Percentiles rank a stretch among this genome's conserved stretches.
These are phyloP conservation scores for Tetradesmus lagerheimii DNA, from an alignment of 139 green algal species.

Conservation along the genomic window DNA sequence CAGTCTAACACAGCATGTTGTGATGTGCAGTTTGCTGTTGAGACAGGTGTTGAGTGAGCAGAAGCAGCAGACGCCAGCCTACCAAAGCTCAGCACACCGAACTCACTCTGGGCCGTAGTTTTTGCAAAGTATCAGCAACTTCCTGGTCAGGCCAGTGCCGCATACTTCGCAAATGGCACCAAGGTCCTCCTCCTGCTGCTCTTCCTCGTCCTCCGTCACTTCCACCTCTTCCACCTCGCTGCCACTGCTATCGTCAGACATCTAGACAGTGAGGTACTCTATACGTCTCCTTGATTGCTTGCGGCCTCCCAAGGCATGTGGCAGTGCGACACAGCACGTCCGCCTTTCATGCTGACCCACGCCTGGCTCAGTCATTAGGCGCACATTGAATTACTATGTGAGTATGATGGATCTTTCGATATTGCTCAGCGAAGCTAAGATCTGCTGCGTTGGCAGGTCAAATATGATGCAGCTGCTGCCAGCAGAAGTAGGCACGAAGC, in stretches of 20 bases:
- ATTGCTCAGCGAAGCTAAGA: background rate
- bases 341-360: background rate
- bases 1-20: background rate
- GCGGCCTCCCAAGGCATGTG: background rate
- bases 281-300: background rate
- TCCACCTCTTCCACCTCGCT: background rate
- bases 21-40: no score
- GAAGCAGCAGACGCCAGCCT: background rate
- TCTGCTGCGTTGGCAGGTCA: background rate
- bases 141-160: background rate
- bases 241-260: background rate
- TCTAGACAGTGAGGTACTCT: background rate
- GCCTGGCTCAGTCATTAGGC: background rate
- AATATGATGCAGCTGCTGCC: background rate
- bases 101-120: slow-evolving; percentile 7
- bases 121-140: slow-evolving; percentile 9
- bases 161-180: slow-evolving; percentile 22
- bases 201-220: slow-evolving; percentile 6
- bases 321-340: background rate
- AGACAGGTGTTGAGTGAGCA: no score
- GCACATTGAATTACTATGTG: background rate
- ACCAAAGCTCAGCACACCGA: background rate
- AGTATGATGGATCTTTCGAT: background rate
- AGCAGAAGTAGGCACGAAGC: background rate
- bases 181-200: slow-evolving; percentile 14